Conservation (phyloP, 495 filamentous ascomycete genomes). For the Penicillium lividum region DNA sequence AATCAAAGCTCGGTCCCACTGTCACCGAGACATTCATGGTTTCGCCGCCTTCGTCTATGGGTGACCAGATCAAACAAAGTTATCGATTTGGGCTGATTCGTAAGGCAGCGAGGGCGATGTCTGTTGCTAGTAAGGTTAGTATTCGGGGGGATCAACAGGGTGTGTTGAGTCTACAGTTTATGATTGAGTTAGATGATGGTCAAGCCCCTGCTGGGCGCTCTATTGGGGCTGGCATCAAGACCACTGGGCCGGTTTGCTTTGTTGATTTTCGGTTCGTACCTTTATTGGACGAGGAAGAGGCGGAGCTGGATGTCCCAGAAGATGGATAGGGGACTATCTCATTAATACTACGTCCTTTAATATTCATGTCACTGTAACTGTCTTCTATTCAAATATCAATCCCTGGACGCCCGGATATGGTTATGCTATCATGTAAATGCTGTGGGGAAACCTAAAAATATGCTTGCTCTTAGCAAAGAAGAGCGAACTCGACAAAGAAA, state of each 20-base stretch:
- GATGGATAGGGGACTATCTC: conserved; percentile 13
- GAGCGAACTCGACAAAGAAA: not conserved
- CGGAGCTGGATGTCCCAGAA: conserved; percentile 38
- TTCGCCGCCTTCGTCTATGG: conserved; percentile 44
- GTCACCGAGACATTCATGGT: conserved; percentile 54
- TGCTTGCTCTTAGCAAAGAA: not conserved
- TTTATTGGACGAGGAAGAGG: conserved; percentile 61
- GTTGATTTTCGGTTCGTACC: conserved; percentile 80
- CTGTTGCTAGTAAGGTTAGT: conserved; percentile 86
- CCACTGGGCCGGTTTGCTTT: conserved; percentile 56
- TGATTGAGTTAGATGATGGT: conserved; percentile 72
- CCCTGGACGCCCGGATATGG: not conserved
- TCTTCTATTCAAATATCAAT: not conserved
- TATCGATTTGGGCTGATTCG: conserved; percentile 88
- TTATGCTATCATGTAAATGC: not conserved
- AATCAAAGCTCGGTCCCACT: conserved; percentile 45
- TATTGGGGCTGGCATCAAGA: conserved; percentile 24
- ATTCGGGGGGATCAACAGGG: conserved; percentile 83
- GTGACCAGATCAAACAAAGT: conserved; percentile 39
- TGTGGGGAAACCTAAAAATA: not conserved
- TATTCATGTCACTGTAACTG: not conserved
- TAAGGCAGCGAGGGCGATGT: conserved; percentile 84
- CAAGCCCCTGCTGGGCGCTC: conserved; percentile 24
- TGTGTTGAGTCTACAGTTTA: conserved; percentile 92
- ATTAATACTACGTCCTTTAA: not conserved